These are phyloP conservation scores for Penicillium goetzii DNA, from an alignment of 495 filamentous ascomycete species.

Conservation along the genomic window DNA sequence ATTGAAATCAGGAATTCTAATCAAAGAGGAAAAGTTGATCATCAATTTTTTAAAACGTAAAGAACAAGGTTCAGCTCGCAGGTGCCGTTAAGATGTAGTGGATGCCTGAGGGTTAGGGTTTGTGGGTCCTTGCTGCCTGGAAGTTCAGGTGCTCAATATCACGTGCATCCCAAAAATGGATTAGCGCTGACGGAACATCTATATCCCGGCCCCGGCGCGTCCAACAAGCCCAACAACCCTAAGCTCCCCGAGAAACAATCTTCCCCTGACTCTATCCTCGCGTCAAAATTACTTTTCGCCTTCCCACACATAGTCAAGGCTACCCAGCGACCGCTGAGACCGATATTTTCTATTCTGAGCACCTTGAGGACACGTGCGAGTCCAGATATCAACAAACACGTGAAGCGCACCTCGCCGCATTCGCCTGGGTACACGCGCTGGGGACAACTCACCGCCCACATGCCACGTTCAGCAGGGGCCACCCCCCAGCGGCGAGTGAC, in stretches of 20 bases:
- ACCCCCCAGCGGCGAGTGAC: constrained; percentile 26
- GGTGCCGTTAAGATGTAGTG: neutral
- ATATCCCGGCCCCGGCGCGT: neutral
- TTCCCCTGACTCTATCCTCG: neutral
- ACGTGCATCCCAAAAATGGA: neutral
- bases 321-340: too few relatives aligned
- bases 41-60: too few relatives aligned
- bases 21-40: too few relatives aligned
- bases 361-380: neutral
- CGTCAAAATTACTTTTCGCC: neutral
- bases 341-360: neutral
- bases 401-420: neutral
- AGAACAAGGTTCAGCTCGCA: neutral
- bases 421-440: constrained; percentile 4
- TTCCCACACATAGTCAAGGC: neutral
- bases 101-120: neutral
- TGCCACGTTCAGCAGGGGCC: constrained; percentile 20
- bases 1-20: neutral
- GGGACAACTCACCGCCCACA: constrained; percentile 18
- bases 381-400: constrained; percentile 1
- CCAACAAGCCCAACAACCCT: constrained; percentile 1
- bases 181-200: neutral
- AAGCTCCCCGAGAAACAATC: neutral
- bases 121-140: neutral
- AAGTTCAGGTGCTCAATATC: neutral